Evolutionary conservation across 129 eudicot species (phyloP), one percentile per base, ranked within the genome.

Genomic region (Saussurea involucrata): DNA sequence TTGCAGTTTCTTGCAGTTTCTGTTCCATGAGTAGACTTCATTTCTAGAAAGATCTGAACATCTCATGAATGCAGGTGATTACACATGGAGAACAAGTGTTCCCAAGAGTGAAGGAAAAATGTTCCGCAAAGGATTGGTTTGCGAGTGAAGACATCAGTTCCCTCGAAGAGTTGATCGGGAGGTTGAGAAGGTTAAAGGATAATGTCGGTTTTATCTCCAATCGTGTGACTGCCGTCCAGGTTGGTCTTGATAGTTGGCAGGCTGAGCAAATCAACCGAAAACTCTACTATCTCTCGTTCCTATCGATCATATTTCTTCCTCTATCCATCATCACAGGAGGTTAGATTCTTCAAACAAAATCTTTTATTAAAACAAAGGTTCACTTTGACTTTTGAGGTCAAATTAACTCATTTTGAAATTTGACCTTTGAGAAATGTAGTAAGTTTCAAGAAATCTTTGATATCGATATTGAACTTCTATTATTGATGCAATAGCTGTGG

Each of bases 11-110:
- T 46, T 46, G 22, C 60, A 53, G 5, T 53, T 53, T n/a, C 61
- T n/a, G 21, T 53, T 53, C 61, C 61, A 37, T 46, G 27, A 18
- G 18, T 68, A 40, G 60, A 5, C 6, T 58, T 15, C 13, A 17
- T 18, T 11, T 66, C 12, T 4, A 0, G 21, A 66, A 44, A 11
- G 11, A 28, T 7, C 29, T 63, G 24, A 42, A 64, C 29, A 27
- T 27, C 3, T 31, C 34, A 31, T 31, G 29, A 79, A 32, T 74
- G 79, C 77, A 95, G 98, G 97, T 91, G 69, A 90, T 95, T 58
- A 89, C 99, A 13, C 95, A 95, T 31, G 97, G 99, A 18, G 99
- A 95, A 83, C 99, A 95, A 87, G 97, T 95, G 42, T 92, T 95
- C 79, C 99, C 99, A 6, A 83, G 99, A 57, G 96, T 95, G 28